A percentile compares a stretch with the other conserved stretches of the same genome.
Evolutionary conservation across 2,329 filamentous ascomycete genomes (phyloP).

Genomic region (Colletotrichum paranaense): DNA sequence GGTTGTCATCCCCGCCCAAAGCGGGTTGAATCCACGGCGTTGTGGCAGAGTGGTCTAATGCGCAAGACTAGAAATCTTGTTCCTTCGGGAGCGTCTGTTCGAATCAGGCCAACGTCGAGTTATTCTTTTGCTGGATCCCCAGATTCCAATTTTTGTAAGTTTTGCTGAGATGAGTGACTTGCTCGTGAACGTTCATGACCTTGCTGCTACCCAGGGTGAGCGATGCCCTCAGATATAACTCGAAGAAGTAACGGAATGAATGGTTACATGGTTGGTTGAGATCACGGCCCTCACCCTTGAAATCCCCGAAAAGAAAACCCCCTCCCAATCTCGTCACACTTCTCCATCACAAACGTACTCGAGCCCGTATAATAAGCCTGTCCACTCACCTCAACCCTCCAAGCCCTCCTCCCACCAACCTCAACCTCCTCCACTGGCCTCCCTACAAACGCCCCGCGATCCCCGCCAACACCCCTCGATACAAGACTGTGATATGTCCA

Average conservation of each 20-base stretch:
- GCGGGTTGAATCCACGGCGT: slow-evolving; percentile 18
- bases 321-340: slow-evolving; percentile 10
- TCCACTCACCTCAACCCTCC: slow-evolving; percentile 19
- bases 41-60: slow-evolving; percentile 36
- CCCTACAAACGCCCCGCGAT: slow-evolving; percentile 6
- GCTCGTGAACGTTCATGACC: too few relatives aligned
- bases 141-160: not conserved
- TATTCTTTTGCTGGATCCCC: not conserved
- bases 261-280: too few relatives aligned
- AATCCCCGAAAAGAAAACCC: slow-evolving; percentile 23
- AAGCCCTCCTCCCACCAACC: not conserved
- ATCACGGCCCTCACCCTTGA: not conserved
- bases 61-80: slow-evolving; percentile 36
- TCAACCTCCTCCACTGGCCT: slow-evolving; percentile 17
- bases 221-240: too few relatives aligned
- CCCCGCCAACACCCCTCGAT: slow-evolving; percentile 6
- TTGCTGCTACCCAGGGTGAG: too few relatives aligned
- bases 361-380: slow-evolving; percentile 19
- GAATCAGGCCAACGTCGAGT: slow-evolving; percentile 33
- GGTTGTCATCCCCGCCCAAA: not conserved
- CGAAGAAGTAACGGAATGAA: not conserved
- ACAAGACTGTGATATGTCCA: slow-evolving; percentile 29
- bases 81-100: slow-evolving; percentile 35
- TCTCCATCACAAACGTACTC: slow-evolving; percentile 18
- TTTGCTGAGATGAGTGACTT: not conserved